phyloP scores from a whole-genome alignment of 768 basidiomycete species.

The Xerocomellus chrysenteron region DNA sequence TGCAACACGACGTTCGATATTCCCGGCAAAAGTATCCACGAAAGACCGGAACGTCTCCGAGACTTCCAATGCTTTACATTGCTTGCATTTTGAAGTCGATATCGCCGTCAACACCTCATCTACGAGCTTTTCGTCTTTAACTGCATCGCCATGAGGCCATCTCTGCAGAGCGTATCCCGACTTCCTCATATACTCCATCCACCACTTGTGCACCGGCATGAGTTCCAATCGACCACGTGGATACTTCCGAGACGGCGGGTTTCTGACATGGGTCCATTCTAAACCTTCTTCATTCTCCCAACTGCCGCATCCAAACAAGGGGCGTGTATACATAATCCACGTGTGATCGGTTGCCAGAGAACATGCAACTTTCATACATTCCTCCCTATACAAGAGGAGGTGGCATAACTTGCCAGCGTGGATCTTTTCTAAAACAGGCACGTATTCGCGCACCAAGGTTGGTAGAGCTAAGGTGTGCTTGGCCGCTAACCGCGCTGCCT shows the following conservation, averaged over 20 bases:
- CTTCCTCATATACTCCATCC: constrained; percentile 15
- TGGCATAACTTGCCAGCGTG: constrained; percentile 2
- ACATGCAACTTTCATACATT: not conserved
- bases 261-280: not conserved
- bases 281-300: not conserved
- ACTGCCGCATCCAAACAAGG: constrained; percentile 2
- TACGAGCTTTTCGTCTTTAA: constrained; percentile 5
- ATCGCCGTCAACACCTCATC: not conserved
- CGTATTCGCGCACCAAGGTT: not conserved
- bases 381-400: constrained; percentile 13
- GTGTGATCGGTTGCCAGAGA: constrained; percentile 4
- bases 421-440: constrained; percentile 13
- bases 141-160: not conserved
- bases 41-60: constrained; percentile 9
- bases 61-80: not conserved
- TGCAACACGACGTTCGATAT: constrained; percentile 5
- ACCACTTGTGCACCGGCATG: constrained; percentile 10
- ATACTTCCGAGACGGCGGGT: constrained; percentile 3
- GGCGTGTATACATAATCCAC: not conserved
- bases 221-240: not conserved
- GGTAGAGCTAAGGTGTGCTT: constrained; percentile 8
- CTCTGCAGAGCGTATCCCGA: constrained; percentile 3
- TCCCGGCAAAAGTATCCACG: constrained; percentile 7
- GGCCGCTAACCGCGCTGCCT: constrained; percentile 9
- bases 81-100: constrained; percentile 1